Evolutionary conservation across 495 filamentous ascomycete genomes (phyloP).

Genomic region (Aspergillus bridgeri): DNA sequence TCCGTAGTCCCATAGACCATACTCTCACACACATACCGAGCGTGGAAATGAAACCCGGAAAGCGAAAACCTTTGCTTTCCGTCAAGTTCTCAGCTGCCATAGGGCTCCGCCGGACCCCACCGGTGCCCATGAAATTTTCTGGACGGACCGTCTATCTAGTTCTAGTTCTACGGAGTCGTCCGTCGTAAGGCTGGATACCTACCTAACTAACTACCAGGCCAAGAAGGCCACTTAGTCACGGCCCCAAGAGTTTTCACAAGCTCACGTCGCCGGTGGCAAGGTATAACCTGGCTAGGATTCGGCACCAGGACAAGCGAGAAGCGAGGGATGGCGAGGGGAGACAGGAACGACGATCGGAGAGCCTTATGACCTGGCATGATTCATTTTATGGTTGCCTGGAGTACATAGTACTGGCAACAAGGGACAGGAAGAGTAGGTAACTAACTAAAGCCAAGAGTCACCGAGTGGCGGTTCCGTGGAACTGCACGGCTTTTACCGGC

Average conservation of each 20-base stretch:
- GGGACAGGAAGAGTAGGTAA: background rate
- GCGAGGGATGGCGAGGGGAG: background rate
- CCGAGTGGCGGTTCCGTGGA: background rate
- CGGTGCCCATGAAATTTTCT: background rate
- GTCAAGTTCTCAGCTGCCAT: background rate
- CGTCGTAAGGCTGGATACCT: background rate
- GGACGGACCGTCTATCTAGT: too few relatives aligned
- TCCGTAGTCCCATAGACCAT: too few relatives aligned
- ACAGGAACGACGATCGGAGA: background rate
- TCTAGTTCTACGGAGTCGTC: background rate
- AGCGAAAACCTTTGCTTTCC: background rate
- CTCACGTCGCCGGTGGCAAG: background rate
- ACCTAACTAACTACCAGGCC: background rate
- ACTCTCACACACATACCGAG: too few relatives aligned
- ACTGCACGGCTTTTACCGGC: background rate
- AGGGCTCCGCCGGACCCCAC: background rate
- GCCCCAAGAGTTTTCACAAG: too few relatives aligned
- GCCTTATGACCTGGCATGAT: background rate
- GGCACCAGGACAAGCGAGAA: too few relatives aligned
- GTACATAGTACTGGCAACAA: background rate
- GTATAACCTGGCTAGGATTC: background rate
- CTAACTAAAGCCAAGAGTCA: too few relatives aligned
- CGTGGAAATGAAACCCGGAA: too few relatives aligned
- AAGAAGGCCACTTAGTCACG: background rate
- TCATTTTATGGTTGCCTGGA: background rate